phyloP scores from a whole-genome alignment of 208 protist species.

The Leishmania braziliensis region DNA sequence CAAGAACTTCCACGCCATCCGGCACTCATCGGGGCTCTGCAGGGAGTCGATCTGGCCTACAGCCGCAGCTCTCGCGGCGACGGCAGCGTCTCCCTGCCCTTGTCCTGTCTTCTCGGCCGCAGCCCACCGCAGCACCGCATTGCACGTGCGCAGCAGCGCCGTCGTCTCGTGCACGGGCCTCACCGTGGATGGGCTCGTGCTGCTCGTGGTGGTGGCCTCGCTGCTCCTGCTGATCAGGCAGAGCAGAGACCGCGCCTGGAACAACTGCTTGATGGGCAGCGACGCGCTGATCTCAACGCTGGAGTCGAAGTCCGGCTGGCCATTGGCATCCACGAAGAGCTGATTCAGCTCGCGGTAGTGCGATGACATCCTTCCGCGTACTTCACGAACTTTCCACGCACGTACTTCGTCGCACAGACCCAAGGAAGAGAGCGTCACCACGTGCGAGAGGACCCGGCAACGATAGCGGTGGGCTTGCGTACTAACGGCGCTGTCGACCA shows the following conservation, averaged over 20 bases:
- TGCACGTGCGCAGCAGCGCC: constrained; percentile 30
- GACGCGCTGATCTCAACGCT: constrained; percentile 47
- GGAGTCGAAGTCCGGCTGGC: constrained; percentile 51
- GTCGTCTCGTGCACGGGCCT: constrained; percentile 30
- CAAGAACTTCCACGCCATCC: constrained; percentile 86
- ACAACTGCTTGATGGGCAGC: constrained; percentile 55
- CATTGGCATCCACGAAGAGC: constrained; percentile 47
- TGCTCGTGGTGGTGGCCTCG: constrained; percentile 5
- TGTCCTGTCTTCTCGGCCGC: not conserved
- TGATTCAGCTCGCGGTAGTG: constrained; percentile 59
- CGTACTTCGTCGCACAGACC: not conserved
- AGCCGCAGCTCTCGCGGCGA: constrained; percentile 36
- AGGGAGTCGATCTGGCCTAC: constrained; percentile 40
- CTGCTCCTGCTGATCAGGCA: constrained; percentile 14
- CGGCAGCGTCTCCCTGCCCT: constrained; percentile 10
- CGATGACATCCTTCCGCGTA: constrained; percentile 41
- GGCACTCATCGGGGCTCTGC: constrained; percentile 60
- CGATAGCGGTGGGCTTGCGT: not conserved
- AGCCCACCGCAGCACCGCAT: constrained; percentile 41
- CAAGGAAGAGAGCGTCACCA: not conserved
- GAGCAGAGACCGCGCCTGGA: constrained; percentile 42
- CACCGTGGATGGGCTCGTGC: constrained; percentile 22
- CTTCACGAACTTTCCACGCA: not conserved
- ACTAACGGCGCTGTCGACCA: too few relatives aligned
- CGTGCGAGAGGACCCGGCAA: not conserved